phyloP scores from a whole-genome alignment of 2,329 filamentous ascomycete genomes.

The Pseudonectria buxi region DNA sequence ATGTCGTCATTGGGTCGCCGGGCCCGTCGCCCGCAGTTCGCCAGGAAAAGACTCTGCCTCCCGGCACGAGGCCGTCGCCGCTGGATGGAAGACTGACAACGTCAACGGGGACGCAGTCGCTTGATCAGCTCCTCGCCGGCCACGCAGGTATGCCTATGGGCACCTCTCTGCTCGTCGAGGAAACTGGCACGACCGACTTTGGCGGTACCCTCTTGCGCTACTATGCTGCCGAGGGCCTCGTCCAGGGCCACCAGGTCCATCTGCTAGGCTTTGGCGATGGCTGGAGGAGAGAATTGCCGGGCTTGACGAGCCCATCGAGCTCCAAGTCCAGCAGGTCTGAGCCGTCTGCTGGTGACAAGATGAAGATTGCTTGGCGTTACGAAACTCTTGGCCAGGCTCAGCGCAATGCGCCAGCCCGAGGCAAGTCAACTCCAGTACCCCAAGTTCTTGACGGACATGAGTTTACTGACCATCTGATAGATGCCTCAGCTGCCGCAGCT shows the following conservation, averaged over 20 bases:
- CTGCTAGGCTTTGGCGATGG: conserved; percentile 71
- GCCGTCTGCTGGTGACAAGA: conserved; percentile 56
- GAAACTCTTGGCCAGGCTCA: conserved; percentile 60
- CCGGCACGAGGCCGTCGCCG: conserved; percentile 71
- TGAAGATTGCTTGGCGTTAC: conserved; percentile 99
- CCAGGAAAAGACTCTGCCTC: conserved; percentile 32
- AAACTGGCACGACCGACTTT: conserved; percentile 92
- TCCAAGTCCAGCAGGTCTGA: conserved; percentile 36
- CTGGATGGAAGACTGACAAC: conserved; percentile 82
- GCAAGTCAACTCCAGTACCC: conserved; percentile 42
- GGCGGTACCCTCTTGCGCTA: conserved; percentile 76
- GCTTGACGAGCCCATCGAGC: conserved; percentile 43
- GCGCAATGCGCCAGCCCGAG: conserved; percentile 57
- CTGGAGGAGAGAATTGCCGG: conserved; percentile 82
- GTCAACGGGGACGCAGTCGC: conserved; percentile 80
- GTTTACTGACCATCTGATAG: conserved; percentile 4
- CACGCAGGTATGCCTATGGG: conserved; percentile 81
- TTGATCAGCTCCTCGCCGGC: conserved; percentile 79
- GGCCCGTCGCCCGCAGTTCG: conserved; percentile 15
- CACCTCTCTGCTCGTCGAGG: conserved; percentile 72
- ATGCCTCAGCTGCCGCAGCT: conserved; percentile 11
- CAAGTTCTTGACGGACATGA: too few relatives aligned
- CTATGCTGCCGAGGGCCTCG: conserved; percentile 86
- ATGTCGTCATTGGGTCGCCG: conserved; percentile 40
- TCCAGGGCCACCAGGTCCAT: conserved; percentile 85